Evolutionary conservation across 345 rosid genomes (phyloP).

Genomic region (Boechera divaricarpa): DNA sequence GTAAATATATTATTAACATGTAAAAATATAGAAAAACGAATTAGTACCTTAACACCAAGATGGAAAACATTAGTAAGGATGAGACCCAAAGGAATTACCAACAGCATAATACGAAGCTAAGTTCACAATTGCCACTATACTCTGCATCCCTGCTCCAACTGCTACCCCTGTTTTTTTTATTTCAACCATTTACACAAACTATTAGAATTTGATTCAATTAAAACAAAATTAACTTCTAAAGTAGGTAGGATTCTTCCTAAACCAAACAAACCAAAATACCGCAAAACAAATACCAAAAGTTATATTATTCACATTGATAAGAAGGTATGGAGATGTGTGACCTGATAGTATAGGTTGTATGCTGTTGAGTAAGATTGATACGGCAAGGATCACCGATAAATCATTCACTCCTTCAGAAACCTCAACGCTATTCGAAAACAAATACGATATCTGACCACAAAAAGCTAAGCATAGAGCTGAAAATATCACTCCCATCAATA

Average conservation of each 20-base stretch:
- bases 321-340: conserved; percentile 6
- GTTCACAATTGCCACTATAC: conserved; percentile 63
- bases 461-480: conserved; percentile 50
- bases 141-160: conserved; percentile 78
- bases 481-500: conserved; percentile 51
- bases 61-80: conserved; percentile 61
- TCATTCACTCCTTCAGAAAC: conserved; percentile 47
- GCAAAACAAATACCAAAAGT: neutral
- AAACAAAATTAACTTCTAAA: neutral
- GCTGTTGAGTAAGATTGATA: conserved; percentile 59
- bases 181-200: neutral
- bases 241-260: neutral
- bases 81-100: conserved; percentile 70
- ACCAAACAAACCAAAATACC: neutral
- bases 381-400: conserved; percentile 52
- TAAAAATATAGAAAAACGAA: neutral
- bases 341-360: conserved; percentile 61
- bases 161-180: conserved; percentile 62
- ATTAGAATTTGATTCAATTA: neutral
- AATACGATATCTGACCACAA: conserved; percentile 44
- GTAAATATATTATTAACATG: conserved; percentile 32
- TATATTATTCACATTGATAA: neutral
- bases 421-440: conserved; percentile 47
- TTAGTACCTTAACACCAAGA: conserved; percentile 58
- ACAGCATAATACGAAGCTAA: conserved; percentile 59